Percentiles rank a stretch among this genome's conserved stretches.
phyloP scores from a whole-genome alignment of 192 early-diverging fungal species.

The Funneliformis mosseae region DNA sequence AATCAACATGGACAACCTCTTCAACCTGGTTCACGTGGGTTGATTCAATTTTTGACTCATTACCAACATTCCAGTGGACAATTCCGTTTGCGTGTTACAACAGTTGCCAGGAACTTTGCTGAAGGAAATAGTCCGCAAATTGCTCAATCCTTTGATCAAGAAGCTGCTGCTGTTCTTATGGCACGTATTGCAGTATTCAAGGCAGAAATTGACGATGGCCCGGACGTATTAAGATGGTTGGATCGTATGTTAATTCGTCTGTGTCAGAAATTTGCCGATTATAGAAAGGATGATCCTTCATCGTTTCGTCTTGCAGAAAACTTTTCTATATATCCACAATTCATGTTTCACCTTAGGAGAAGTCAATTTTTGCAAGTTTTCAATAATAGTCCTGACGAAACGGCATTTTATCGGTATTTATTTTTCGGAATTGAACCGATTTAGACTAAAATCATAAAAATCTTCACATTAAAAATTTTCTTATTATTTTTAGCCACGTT shows the following conservation, averaged over 20 bases:
- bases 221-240: slow-evolving; percentile 96
- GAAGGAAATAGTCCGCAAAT: slow-evolving; percentile 86
- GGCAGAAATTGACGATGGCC: slow-evolving; percentile 95
- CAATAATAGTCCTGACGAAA: slow-evolving; percentile 99
- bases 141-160: slow-evolving; percentile 93
- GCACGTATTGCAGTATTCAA: slow-evolving; percentile 96
- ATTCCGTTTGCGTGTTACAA: slow-evolving; percentile 91
- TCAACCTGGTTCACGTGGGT: slow-evolving; percentile 78
- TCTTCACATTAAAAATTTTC: neutral
- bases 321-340: slow-evolving; percentile 99
- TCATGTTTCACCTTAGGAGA: slow-evolving; percentile 98
- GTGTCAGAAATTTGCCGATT: slow-evolving; percentile 97
- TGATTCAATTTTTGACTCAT: slow-evolving; percentile 94
- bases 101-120: slow-evolving; percentile 83
- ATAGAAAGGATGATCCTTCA: slow-evolving; percentile 91
- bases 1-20: slow-evolving; percentile 80
- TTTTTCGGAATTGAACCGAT: neutral
- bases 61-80: slow-evolving; percentile 95
- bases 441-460: no score
- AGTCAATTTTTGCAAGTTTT: slow-evolving; percentile 98
- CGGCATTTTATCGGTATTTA: slow-evolving; percentile 80
- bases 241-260: slow-evolving; percentile 98
- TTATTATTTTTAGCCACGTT: slow-evolving; percentile 70
- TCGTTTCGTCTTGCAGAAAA: slow-evolving; percentile 89
- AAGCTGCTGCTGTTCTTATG: slow-evolving; percentile 97